These are phyloP conservation scores for Zea mays DNA, from an alignment of 176 grass and related monocot genomes.

Conservation along the genomic window Zm-B73-REFERENCE-NAM-5.0 NC_050097.1:16758501-16759000, in stretches of 20 bases:
- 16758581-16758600: slow-evolving; percentile 76
- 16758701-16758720: slow-evolving; percentile 1
- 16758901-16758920: slow-evolving; percentile 8
- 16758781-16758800: slow-evolving; percentile 83
- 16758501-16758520: slow-evolving; percentile 84
- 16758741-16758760: slow-evolving; percentile 29
- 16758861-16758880: slow-evolving; percentile 97
- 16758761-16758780: slow-evolving; percentile 78
- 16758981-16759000: not conserved
- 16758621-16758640: slow-evolving; percentile 64
- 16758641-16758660: slow-evolving; percentile 82
- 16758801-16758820: slow-evolving; percentile 93
- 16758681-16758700: slow-evolving; percentile 20
- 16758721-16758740: slow-evolving; percentile 13
- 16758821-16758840: slow-evolving; percentile 88
- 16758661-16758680: slow-evolving; percentile 76
- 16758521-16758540: slow-evolving; percentile 68
- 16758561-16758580: slow-evolving; percentile 74
- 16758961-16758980: not conserved
- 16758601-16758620: slow-evolving; percentile 75
- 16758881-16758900: slow-evolving; percentile 59
- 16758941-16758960: not conserved
- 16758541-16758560: slow-evolving; percentile 50
- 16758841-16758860: slow-evolving; percentile 92
- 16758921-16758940: not conserved